Evolutionary conservation across 129 eudicot species (phyloP).

Genomic region (Flaveria ramosissima): DNA sequence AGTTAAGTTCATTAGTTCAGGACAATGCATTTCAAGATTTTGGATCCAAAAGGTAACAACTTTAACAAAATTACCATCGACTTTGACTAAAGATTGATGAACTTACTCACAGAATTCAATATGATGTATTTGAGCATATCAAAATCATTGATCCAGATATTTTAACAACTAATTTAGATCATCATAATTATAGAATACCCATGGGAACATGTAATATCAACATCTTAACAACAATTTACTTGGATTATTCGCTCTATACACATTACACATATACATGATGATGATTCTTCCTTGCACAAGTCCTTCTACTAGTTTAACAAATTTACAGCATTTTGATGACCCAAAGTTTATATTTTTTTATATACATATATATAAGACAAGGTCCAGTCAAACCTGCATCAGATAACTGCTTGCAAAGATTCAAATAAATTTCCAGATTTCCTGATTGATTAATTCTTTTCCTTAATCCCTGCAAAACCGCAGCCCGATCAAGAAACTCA

Average conservation of each 20-base stretch:
- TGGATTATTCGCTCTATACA: slow-evolving; percentile 38
- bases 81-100: slow-evolving; percentile 10
- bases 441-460: slow-evolving; percentile 59
- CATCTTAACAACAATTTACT: slow-evolving; percentile 28
- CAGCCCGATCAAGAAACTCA: slow-evolving; percentile 70
- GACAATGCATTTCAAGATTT: too few relatives aligned
- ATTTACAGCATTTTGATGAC: slow-evolving; percentile 64
- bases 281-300: neutral
- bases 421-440: slow-evolving; percentile 58
- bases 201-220: slow-evolving; percentile 25
- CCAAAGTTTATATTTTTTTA: slow-evolving; percentile 79
- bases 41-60: too few relatives aligned
- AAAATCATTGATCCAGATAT: slow-evolving; percentile 7
- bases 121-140: neutral
- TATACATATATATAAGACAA: slow-evolving; percentile 68
- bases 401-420: slow-evolving; percentile 70
- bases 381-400: slow-evolving; percentile 81
- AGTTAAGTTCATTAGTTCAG: too few relatives aligned
- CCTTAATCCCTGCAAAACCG: slow-evolving; percentile 79
- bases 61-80: too few relatives aligned
- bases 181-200: slow-evolving; percentile 14
- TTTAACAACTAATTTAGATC: slow-evolving; percentile 9
- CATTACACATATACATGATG: slow-evolving; percentile 23
- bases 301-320: too few relatives aligned
- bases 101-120: neutral